Percentiles rank a stretch among this genome's conserved stretches.
Conservation (phyloP, 1,139 yeast species). For the Pichia cactophila region DNA sequence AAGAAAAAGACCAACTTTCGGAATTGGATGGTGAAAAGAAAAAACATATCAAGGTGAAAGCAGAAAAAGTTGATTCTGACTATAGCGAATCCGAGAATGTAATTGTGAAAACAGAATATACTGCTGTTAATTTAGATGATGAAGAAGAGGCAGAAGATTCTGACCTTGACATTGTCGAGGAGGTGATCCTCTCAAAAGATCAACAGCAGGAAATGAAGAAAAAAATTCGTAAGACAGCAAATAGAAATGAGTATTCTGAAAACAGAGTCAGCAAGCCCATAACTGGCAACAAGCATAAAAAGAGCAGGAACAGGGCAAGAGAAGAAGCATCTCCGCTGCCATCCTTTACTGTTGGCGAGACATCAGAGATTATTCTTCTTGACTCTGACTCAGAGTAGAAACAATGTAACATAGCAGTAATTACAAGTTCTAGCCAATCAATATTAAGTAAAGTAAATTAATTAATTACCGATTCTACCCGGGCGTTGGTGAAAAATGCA, state of each 20-base stretch:
- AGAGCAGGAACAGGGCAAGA: background rate
- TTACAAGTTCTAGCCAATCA: too few species aligned
- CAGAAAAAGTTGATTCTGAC: background rate
- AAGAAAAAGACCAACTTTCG: background rate
- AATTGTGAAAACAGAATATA: background rate
- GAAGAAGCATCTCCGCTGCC: background rate
- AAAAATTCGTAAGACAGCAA: background rate
- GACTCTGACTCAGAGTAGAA: conserved; percentile 6
- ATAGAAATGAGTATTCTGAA: background rate
- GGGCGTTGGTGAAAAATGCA: too few species aligned
- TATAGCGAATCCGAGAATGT: background rate
- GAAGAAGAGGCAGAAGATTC: background rate
- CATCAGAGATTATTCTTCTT: conserved; percentile 9
- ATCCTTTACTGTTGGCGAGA: background rate
- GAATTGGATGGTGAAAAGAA: background rate
- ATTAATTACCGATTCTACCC: too few species aligned
- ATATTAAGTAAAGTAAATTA: too few species aligned
- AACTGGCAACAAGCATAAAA: background rate
- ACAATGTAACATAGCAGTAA: background rate
- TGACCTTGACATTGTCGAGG: background rate
- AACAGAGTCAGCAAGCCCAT: background rate
- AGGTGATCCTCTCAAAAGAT: background rate
- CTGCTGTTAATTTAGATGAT: background rate
- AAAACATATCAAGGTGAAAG: background rate
- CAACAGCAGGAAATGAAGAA: background rate